Base-by-base conservation (phyloP, 257 asterid species). In the Ilex asprella region DNA sequence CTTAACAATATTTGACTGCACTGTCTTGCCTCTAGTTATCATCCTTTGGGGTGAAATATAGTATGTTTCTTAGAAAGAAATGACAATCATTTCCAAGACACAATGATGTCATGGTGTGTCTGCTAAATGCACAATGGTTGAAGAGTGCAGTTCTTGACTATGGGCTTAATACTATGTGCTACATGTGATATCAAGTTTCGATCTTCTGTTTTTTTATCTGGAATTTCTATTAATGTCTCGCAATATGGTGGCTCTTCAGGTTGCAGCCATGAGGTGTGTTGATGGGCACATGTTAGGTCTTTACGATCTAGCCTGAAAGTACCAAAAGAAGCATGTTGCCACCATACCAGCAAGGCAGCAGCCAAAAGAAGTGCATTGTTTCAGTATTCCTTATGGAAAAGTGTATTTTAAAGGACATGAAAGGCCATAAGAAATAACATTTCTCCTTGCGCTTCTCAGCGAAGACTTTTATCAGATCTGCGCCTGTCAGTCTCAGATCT, bases 281-380 rank as follows among this genome's bases (percentile, higher is more conserved):
- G 96, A 86, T 75, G 99, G 96, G 31, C 97, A 92, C 41, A 81
- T 82, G 53, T 60, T 92, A 57, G 99, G 99, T 57, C 97, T 92
- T 63, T 79, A 82, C 43, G 94, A 92, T 67, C 95, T 96, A 30
- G 71, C 67, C 64, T 86, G 70, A 74, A 62, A 49, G 65, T 31
- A n/a, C 47, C 47, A 50, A 27, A 64, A 10, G 52, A 14, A 46
- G n/a, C 4, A 46, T 5, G n/a, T 46, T 46, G 6, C n/a, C 52
- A 10, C 13, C 41, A 35, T 8, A 10, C 13, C 3, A 10, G n/a
- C 52, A 10, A 10, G 27, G 27, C 27, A 21, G 27, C 27, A 21
- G 27, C 10, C 7, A 11, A 41, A 11, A 41, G 12, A 41, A 0
- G 47, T 41, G 47, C 47, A 6, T 41, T 11, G 12, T 41, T 6